Evolutionary conservation across 148 eudicot genomes (phyloP), one percentile per base, ranked within the genome.

Genomic region (Silene latifolia): DNA sequence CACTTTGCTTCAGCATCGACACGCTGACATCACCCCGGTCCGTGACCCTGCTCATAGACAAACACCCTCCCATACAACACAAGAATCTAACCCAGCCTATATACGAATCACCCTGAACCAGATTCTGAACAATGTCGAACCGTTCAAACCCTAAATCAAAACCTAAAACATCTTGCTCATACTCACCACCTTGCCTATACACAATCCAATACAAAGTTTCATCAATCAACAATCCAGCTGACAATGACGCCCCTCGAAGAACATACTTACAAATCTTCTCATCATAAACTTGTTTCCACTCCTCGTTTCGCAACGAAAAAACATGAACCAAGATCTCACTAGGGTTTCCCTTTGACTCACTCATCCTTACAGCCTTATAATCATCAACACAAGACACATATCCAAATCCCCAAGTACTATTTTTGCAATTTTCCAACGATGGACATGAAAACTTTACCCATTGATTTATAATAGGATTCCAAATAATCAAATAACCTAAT

Each of bases 1-100:
- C 79, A 17, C 12, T 58, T 23, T 72, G 10, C 44, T 76, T 76
- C 3, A 67, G 23, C 11, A 76, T 51, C 2, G 79, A 75, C 42
- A 80, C 21, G 29, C 79, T 75, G 6, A 80, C 79, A 75, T 75
- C 79, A 56, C 82, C 79, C n/a, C 72, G 60, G 53, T 20, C 64
- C 1, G 79, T 80, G 61, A 74, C 57, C 0, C 79, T 75, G 11
- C 67, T 63, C 75, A 80, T 71, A 0, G 72, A 72, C 51, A 80
- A 80, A 54, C 29, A 57, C 54, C 82, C 79, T 75, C 79, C 76
- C 62, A 80, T 75, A 44, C 69, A 44, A 15, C 79, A 72, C 65
- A 80, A 44, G 79, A 80, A 75, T 8, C 76, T 76, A 46, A 75
- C 74, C 32, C 62, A 12, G 9, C 71, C 67, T 25, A 80, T 14